Percentiles rank a stretch among this genome's conserved stretches.
These are phyloP conservation scores for Hemisphaericaspora lyxosophila DNA, from an alignment of 1,139 yeast species.

Conservation along the genomic window DNA sequence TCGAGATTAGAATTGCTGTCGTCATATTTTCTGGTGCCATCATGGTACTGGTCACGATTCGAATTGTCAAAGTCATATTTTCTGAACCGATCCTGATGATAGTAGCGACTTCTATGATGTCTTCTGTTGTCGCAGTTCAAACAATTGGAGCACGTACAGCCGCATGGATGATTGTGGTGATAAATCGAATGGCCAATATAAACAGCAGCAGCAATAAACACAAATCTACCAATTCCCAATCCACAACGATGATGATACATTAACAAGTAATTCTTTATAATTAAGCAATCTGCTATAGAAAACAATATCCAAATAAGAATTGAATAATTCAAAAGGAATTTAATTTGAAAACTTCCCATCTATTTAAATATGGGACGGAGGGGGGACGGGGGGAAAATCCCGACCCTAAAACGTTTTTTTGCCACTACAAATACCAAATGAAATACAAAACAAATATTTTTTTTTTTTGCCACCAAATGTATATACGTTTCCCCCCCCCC, in stretches of 20 bases:
- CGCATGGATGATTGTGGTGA: slow-evolving; percentile 2
- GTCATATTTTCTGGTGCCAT: not conserved
- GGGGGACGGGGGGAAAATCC: too few species aligned
- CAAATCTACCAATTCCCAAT: slow-evolving; percentile 1
- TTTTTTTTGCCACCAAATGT: too few species aligned
- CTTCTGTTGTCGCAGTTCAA: not conserved
- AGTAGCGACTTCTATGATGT: not conserved
- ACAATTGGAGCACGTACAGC: not conserved
- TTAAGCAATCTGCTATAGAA: too few species aligned
- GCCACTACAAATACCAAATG: too few species aligned
- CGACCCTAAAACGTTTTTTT: too few species aligned
- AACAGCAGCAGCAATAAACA: slow-evolving; percentile 4
- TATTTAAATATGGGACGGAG: too few species aligned
- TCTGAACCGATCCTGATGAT: not conserved
- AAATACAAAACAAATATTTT: too few species aligned
- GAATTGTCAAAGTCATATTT: not conserved
- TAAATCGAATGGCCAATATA: slow-evolving; percentile 3
- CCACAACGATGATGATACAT: not conserved
- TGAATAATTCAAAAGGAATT: too few species aligned
- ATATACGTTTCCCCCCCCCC: too few species aligned
- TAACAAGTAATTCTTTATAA: too few species aligned
- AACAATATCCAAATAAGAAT: too few species aligned
- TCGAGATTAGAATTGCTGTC: not conserved
- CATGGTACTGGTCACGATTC: not conserved
- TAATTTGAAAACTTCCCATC: too few species aligned